These are phyloP conservation scores for Cercospora sesami DNA, from an alignment of 2,329 filamentous ascomycete species.

Conservation along the genomic window DNA sequence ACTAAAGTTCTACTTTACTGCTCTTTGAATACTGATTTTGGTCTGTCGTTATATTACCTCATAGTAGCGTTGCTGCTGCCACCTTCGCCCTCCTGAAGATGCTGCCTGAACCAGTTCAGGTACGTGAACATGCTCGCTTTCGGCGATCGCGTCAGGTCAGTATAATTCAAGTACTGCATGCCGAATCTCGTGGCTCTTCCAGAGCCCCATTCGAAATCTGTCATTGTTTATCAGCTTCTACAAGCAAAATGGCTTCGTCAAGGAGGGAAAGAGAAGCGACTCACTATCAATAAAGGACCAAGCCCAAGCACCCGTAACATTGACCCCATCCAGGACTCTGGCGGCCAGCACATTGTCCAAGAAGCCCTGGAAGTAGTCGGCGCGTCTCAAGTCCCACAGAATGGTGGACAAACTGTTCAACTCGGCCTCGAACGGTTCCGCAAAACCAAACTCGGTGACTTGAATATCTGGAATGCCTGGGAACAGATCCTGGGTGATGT, in stretches of 20 bases:
- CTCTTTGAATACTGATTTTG: not conserved
- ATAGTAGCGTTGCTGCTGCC: not conserved
- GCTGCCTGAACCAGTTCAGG: constrained; percentile 38
- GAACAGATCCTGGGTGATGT: constrained; percentile 44
- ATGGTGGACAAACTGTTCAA: constrained; percentile 36
- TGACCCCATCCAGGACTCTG: constrained; percentile 39
- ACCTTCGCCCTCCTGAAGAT: constrained; percentile 1
- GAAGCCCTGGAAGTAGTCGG: constrained; percentile 39
- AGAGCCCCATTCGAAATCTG: constrained; percentile 38
- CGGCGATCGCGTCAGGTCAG: constrained; percentile 38
- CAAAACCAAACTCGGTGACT: constrained; percentile 43
- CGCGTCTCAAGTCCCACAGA: constrained; percentile 35
- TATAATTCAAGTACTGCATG: constrained; percentile 43
- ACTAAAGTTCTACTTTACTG: not conserved
- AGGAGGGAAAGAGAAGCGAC: not conserved
- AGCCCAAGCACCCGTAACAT: constrained; percentile 40
- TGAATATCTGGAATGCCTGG: constrained; percentile 44
- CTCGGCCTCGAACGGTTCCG: constrained; percentile 39
- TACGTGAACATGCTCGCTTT: constrained; percentile 45
- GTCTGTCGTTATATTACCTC: not conserved
- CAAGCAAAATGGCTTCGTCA: not conserved
- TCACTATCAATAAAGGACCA: constrained; percentile 42
- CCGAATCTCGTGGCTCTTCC: constrained; percentile 42
- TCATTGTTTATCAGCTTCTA: not conserved
- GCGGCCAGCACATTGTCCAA: constrained; percentile 40